Conservation (phyloP, 495 filamentous ascomycete genomes). For the Filosporella fistucella region DNA sequence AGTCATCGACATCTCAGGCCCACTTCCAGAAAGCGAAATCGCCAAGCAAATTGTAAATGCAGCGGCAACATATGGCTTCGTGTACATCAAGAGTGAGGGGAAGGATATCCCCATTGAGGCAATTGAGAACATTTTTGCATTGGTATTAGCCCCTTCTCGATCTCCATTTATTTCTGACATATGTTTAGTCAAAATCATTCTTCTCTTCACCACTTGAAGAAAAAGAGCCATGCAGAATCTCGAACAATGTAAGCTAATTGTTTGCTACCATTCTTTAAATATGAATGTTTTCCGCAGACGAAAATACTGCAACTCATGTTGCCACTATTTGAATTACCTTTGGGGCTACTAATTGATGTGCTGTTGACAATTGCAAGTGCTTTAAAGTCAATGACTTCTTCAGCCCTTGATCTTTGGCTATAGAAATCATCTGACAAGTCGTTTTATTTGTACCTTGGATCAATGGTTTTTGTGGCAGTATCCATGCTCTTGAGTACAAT, state of each 20-base stretch:
- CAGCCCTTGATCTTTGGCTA: too few relatives aligned
- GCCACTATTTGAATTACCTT: too few relatives aligned
- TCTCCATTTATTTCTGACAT: neutral
- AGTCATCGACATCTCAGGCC: constrained; percentile 70
- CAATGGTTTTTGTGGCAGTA: too few relatives aligned
- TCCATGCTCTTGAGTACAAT: too few relatives aligned
- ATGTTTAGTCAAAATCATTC: constrained; percentile 64
- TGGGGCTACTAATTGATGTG: too few relatives aligned
- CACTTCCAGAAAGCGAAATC: constrained; percentile 47
- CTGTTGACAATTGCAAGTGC: too few relatives aligned
- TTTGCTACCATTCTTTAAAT: constrained; percentile 8
- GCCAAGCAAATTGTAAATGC: constrained; percentile 75
- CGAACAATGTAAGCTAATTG: constrained; percentile 46
- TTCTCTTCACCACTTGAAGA: constrained; percentile 67
- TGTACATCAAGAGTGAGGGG: constrained; percentile 74
- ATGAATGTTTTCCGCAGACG: too few relatives aligned
- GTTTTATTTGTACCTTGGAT: too few relatives aligned
- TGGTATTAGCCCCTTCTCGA: constrained; percentile 44
- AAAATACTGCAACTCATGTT: too few relatives aligned
- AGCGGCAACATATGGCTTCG: constrained; percentile 76
- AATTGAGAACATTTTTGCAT: constrained; percentile 68
- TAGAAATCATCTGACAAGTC: too few relatives aligned
- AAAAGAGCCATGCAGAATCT: constrained; percentile 70
- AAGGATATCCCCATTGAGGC: constrained; percentile 62
- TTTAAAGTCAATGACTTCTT: too few relatives aligned